phyloP scores from a whole-genome alignment of 148 eudicot species.

The Heliamphora exappendiculata region DNA sequence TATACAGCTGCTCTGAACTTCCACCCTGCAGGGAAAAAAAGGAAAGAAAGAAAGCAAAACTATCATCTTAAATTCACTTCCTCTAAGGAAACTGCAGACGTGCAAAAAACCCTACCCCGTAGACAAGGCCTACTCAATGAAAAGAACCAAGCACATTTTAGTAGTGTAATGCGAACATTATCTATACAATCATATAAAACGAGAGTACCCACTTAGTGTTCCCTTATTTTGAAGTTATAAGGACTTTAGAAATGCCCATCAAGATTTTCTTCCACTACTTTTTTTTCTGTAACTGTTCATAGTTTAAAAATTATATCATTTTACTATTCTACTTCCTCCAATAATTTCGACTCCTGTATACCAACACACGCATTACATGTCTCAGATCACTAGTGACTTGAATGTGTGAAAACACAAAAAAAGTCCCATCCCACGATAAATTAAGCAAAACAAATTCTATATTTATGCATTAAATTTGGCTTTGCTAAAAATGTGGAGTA shows the following conservation, averaged over 20 bases:
- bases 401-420: background rate
- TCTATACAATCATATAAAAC: too few relatives aligned
- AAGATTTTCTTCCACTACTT: too few relatives aligned
- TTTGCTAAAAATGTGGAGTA: background rate
- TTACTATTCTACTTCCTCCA: too few relatives aligned
- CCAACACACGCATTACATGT: too few relatives aligned
- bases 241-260: too few relatives aligned
- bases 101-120: background rate
- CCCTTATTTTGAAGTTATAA: too few relatives aligned
- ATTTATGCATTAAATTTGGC: background rate
- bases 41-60: background rate
- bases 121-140: background rate
- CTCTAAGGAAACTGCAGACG: background rate
- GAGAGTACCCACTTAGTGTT: too few relatives aligned
- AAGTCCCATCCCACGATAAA: background rate
- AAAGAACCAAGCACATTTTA: background rate
- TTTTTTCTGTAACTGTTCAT: too few relatives aligned
- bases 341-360: too few relatives aligned
- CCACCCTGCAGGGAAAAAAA: conserved; percentile 56
- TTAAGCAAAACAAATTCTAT: background rate
- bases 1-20: conserved; percentile 67
- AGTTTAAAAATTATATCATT: too few relatives aligned
- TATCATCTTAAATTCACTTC: background rate
- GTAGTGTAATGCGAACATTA: background rate
- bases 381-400: too few relatives aligned